These are phyloP conservation scores for Colletotrichum australisinense DNA, from an alignment of 2,329 filamentous ascomycete genomes.

Conservation along the genomic window DNA sequence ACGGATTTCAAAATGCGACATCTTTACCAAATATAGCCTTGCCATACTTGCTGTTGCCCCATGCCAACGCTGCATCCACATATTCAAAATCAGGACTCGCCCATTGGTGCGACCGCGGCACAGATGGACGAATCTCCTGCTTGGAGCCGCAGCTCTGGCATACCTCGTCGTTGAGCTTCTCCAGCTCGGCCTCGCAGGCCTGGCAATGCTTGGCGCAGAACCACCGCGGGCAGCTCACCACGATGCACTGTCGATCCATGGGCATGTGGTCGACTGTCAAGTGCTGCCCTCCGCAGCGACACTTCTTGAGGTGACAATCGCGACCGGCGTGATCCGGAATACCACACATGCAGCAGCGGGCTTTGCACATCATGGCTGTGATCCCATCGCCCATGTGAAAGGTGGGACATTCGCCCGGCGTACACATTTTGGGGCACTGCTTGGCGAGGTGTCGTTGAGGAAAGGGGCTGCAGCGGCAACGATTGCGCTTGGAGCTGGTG, in stretches of 20 bases:
- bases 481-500: constrained; percentile 44
- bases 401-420: constrained; percentile 44
- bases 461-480: constrained; percentile 53
- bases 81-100: not conserved
- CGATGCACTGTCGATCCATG: constrained; percentile 8
- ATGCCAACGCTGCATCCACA: not conserved
- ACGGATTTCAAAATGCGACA: not conserved
- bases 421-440: constrained; percentile 47
- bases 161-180: not conserved
- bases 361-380: constrained; percentile 50
- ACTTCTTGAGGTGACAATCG: constrained; percentile 47
- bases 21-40: constrained; percentile 1
- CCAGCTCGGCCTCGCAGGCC: not conserved
- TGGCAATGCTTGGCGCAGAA: constrained; percentile 28
- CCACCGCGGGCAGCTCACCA: constrained; percentile 7
- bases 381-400: constrained; percentile 38
- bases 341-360: constrained; percentile 57
- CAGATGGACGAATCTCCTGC: not conserved
- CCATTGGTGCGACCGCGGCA: not conserved
- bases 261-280: constrained; percentile 38
- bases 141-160: not conserved
- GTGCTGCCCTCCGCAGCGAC: constrained; percentile 49
- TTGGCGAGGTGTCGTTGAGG: constrained; percentile 49
- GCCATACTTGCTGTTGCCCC: constrained; percentile 4
- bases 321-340: constrained; percentile 48